Percentiles rank a stretch among this genome's conserved stretches.
These are phyloP conservation scores for Hypoxylon sp. DNA, from an alignment of 2,329 filamentous ascomycete species.

Conservation along the genomic window DNA sequence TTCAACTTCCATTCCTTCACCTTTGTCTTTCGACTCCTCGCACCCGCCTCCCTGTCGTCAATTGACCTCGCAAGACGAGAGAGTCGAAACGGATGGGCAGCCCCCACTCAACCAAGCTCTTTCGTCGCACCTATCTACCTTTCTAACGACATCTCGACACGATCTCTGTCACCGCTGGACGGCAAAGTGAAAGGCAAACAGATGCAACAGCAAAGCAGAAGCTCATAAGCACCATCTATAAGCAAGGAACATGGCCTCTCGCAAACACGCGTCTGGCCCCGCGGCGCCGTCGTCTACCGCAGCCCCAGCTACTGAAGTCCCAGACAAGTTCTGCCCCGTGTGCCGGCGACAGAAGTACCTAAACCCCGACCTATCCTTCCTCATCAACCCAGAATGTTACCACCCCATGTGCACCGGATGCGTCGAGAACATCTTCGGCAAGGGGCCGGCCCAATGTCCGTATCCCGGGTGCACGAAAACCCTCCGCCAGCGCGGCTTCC, in stretches of 20 bases:
- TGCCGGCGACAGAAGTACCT: slow-evolving; percentile 98
- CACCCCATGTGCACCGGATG: slow-evolving; percentile 99
- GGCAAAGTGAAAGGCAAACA: not conserved
- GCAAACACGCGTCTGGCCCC: slow-evolving; percentile 51
- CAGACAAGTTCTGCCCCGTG: slow-evolving; percentile 88
- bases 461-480: slow-evolving; percentile 91
- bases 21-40: slow-evolving; percentile 1
- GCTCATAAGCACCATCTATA: not conserved
- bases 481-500: slow-evolving; percentile 86
- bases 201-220: not conserved
- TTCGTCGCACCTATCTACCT: slow-evolving; percentile 18
- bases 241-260: slow-evolving; percentile 55
- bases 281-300: slow-evolving; percentile 40
- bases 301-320: slow-evolving; percentile 49
- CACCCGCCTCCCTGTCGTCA: not conserved
- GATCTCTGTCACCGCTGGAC: slow-evolving; percentile 5
- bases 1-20: slow-evolving; percentile 20
- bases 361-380: slow-evolving; percentile 93
- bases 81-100: slow-evolving; percentile 25
- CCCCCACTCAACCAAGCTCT: not conserved
- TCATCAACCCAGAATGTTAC: slow-evolving; percentile 98
- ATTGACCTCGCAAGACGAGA: slow-evolving; percentile 6
- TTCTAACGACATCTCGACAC: slow-evolving; percentile 14
- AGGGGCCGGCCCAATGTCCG: slow-evolving; percentile 92
- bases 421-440: slow-evolving; percentile 93